phyloP scores from a whole-genome alignment of 139 green algal species.

The Volvox reticuliferus region DNA sequence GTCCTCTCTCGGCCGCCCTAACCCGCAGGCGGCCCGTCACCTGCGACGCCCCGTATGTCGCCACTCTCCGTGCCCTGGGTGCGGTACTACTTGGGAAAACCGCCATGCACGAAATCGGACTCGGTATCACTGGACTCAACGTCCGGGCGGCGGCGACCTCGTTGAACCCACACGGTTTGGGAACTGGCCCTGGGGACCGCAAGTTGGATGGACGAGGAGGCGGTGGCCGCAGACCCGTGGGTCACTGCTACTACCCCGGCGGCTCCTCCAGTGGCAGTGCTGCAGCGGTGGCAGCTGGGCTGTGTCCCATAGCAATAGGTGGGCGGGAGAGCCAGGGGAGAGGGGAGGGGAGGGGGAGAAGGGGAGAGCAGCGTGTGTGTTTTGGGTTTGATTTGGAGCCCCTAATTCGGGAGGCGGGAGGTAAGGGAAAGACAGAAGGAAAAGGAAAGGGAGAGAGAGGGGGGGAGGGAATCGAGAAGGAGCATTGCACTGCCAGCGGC shows the following conservation, averaged over 20 bases:
- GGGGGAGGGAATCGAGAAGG: no score
- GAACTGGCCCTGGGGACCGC: background rate
- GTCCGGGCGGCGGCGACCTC: constrained; percentile 54
- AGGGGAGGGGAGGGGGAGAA: background rate
- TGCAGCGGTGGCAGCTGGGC: constrained; percentile 76
- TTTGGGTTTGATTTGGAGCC: background rate
- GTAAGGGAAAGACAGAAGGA: background rate
- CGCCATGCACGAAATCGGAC: constrained; percentile 81
- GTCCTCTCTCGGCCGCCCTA: background rate
- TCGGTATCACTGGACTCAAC: constrained; percentile 42
- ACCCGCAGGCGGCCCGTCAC: constrained; percentile 31
- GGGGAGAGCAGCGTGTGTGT: background rate
- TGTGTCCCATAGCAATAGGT: constrained; percentile 85
- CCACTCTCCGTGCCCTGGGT: constrained; percentile 65
- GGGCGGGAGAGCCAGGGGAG: background rate
- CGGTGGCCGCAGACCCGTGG: background rate
- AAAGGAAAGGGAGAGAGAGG: background rate
- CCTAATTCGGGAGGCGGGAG: background rate
- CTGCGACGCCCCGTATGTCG: constrained; percentile 62
- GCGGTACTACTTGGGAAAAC: constrained; percentile 85
- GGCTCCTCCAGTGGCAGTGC: constrained; percentile 77
- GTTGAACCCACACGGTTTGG: constrained; percentile 72
- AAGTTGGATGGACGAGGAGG: background rate
- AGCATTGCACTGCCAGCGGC: no score
- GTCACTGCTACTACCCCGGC: constrained; percentile 49